Base-by-base conservation (phyloP, 2,329 filamentous ascomycete species). In the Nigrospora sphaerica region DNA sequence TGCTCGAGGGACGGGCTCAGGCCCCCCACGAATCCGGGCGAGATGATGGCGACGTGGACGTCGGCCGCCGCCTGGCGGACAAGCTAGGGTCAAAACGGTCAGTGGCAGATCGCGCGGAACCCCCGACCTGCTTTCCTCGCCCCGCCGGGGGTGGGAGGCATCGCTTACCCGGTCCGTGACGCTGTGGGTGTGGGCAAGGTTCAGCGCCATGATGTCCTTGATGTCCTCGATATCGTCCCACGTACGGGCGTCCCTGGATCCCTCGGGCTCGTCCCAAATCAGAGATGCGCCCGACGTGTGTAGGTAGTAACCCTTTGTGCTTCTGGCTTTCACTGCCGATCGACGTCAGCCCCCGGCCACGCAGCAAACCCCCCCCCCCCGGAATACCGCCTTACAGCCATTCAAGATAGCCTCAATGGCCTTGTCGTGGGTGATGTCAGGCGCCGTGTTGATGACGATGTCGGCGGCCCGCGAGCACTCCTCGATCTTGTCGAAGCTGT, bases 201-300 rank as follows among this genome's bases (percentile, higher is more conserved):
- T 44, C 42, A 47, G 46, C 14, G 41, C 33, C 12, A 43, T 40
- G 32, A 39, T 16, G 12, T 51, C 48, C 35, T 38, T 16, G 12
- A 51, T 38, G 38, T 55, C 50, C 9, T 31, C 42, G 6, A 55
- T 40, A 43, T 55, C 53, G 45, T 55, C 53, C 53, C 53, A 55
- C 18, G 45, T 39, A 5, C 43, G 36, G 4, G 49, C 48, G 5
- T 46, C 42, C 31, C 40, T 42, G 16, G 32, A 23, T 13, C 53
- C 53, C 12, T 45, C 32, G 17, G 41, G 33, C 13, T 36, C 46
- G 41, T 54, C 47, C 45, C 52, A 54, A 43, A 54, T 50, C 28
- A 54, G 48, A 9, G 47, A 52, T 2, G 50, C 52, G 11, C 53
- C 52, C 7, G 52, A 53, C 2, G 52, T 54, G 32, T 55, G 53